A percentile compares a stretch with the other conserved stretches of the same genome.
Conservation (phyloP, 768 basidiomycete genomes). For the Tulasnella sp. region DNA sequence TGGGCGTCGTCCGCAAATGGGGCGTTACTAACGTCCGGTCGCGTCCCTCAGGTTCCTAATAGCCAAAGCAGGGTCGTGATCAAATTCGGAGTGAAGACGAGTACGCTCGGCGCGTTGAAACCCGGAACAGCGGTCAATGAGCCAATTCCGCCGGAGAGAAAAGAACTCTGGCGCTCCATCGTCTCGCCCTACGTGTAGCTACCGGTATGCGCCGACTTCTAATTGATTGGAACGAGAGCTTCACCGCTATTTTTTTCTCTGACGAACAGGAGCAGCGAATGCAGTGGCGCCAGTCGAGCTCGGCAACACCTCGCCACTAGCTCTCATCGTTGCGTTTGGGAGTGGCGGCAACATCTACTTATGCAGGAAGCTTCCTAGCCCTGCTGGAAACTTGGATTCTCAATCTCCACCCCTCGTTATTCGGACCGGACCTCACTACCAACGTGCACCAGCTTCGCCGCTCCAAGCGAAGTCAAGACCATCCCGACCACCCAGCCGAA, state of each 20-base stretch:
- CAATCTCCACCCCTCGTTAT: background rate
- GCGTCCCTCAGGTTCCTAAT: background rate
- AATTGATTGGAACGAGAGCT: too few relatives aligned
- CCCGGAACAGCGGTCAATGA: background rate
- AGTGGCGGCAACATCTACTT: too few relatives aligned
- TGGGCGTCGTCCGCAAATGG: too few relatives aligned
- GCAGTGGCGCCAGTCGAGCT: too few relatives aligned
- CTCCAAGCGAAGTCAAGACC: background rate
- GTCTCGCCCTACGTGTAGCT: too few relatives aligned
- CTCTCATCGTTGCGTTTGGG: too few relatives aligned
- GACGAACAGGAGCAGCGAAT: too few relatives aligned
- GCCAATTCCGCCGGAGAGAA: background rate
- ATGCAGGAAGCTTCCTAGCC: background rate
- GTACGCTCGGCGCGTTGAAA: slow-evolving; percentile 20
- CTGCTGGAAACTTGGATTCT: background rate
- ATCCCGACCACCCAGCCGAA: background rate
- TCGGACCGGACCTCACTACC: background rate
- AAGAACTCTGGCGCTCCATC: background rate
- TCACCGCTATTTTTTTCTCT: too few relatives aligned
- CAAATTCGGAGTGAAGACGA: slow-evolving; percentile 5
- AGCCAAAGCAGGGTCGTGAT: background rate
- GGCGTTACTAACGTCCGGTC: background rate
- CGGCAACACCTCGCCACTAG: too few relatives aligned
- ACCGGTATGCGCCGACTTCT: too few relatives aligned
- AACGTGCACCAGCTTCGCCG: background rate